Evolutionary conservation across 1,284 basidiomycete species (phyloP).

Genomic region (Heterobasidion occidentale): DNA sequence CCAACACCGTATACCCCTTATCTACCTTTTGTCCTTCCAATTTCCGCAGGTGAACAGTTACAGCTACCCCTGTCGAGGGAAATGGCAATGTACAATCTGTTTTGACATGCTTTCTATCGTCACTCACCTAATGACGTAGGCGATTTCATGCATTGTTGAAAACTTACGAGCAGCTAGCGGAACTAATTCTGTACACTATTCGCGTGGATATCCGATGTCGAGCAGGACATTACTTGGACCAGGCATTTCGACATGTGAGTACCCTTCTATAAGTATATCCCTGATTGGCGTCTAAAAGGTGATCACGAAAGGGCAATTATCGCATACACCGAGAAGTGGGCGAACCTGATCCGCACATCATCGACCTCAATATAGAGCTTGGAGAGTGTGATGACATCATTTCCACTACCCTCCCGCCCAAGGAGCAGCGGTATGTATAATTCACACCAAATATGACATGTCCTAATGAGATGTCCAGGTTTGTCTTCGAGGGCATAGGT

Average conservation of each 20-base stretch:
- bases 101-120: constrained; percentile 66
- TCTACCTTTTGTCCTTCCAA: constrained; percentile 31
- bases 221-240: constrained; percentile 75
- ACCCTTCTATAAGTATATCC: neutral
- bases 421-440: constrained; percentile 56
- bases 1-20: constrained; percentile 42
- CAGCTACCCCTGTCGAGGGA: constrained; percentile 76
- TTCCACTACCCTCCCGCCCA: constrained; percentile 49
- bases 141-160: constrained; percentile 86
- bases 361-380: constrained; percentile 83
- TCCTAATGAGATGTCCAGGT: constrained; percentile 35
- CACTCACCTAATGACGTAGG: constrained; percentile 29
- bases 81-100: constrained; percentile 65
- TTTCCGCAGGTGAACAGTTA: constrained; percentile 39
- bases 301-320: constrained; percentile 65
- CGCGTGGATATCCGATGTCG: constrained; percentile 86
- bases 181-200: constrained; percentile 83
- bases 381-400: constrained; percentile 72
- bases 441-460: neutral
- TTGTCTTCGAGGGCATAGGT: constrained; percentile 85
- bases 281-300: neutral
- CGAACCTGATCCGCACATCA: constrained; percentile 87
- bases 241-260: constrained; percentile 67
- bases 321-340: constrained; percentile 72
- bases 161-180: constrained; percentile 85